Evolutionary conservation across 805 yeast species (phyloP), one percentile per base, ranked within the genome.

Genomic region (Saccharomycopsis guyanensis): DNA sequence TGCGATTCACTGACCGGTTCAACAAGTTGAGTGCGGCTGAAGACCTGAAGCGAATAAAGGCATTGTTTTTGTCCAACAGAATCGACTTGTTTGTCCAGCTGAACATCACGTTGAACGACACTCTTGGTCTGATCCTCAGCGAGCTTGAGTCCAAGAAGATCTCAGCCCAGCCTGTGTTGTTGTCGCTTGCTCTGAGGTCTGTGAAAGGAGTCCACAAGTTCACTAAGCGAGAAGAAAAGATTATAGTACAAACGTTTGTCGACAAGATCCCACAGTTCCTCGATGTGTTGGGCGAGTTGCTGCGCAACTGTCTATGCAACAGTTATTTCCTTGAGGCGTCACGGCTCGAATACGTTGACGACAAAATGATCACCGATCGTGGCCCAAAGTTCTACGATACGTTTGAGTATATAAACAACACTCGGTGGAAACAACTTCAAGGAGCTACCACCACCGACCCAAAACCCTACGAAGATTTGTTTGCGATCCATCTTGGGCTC

Each of bases 221-320:
- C 20, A 42, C 45, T 6, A 34, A 36, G 19, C 27, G 45, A 35
- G 45, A 42, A 19, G 45, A 42, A 19, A 42, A 42, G 22, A 13
- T 42, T 3, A 42, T 42, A 7, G 29, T 10, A 6, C 29, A 25
- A 10, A 10, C 10, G 29, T 25, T 25, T 10, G 10, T 6, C 29
- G 29, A 25, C 29, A 25, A 25, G 10, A 25, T 25, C 10, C 10
- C 6, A 6, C 29, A 7, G 29, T 6, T 25, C 29, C 10, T 25
- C 6, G 10, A 25, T 6, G 29, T 25, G 29, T 10, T 25, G 10
- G 29, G 29, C 6, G 29, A 25, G 10, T 6, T 10, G 10, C 6
- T 25, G 29, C 10, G 29, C 10, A 25, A 10, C 29, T 25, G 10
- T 10, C 10, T 25, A 10, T 25, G 29, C 29, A 7, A 25, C 10